Percentiles rank a stretch among this genome's conserved stretches.
Evolutionary conservation across 106 monocot genomes (phyloP).

Genomic region (Alisma plantagoaquatica): DNA sequence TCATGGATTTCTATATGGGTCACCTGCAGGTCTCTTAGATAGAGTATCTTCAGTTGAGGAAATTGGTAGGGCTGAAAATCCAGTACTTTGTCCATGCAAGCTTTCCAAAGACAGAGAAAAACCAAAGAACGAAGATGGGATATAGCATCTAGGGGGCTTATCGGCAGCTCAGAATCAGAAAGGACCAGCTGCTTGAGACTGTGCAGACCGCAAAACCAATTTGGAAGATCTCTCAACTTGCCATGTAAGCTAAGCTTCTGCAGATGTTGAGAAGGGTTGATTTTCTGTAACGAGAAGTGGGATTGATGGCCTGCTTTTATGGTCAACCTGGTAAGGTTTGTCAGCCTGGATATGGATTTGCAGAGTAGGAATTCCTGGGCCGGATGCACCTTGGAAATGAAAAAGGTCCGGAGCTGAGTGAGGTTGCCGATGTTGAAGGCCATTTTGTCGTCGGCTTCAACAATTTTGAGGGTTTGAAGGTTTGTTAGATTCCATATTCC

Average conservation of each 20-base stretch:
- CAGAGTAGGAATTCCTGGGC: neutral
- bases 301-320: neutral
- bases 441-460: neutral
- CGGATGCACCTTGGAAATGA: neutral
- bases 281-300: neutral
- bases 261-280: neutral
- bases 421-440: neutral
- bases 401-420: neutral
- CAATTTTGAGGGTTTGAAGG: neutral
- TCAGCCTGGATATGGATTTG: neutral
- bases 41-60: too few species aligned
- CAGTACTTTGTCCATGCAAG: too few species aligned
- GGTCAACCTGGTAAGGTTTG: neutral
- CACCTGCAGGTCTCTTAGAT: too few species aligned
- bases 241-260: neutral
- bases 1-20: too few species aligned
- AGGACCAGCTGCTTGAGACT: too few species aligned
- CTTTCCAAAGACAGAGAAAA: too few species aligned
- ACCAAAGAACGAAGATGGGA: too few species aligned
- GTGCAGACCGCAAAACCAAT: neutral
- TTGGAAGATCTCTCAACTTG: neutral
- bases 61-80: too few species aligned
- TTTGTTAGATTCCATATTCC: conserved; percentile 1
- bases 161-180: too few species aligned
- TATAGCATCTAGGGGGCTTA: too few species aligned